A percentile compares a stretch with the other conserved stretches of the same genome.
Evolutionary conservation across 108 stramenopile genomes (phyloP).

Genomic region (Mediolabrus comicus): DNA sequence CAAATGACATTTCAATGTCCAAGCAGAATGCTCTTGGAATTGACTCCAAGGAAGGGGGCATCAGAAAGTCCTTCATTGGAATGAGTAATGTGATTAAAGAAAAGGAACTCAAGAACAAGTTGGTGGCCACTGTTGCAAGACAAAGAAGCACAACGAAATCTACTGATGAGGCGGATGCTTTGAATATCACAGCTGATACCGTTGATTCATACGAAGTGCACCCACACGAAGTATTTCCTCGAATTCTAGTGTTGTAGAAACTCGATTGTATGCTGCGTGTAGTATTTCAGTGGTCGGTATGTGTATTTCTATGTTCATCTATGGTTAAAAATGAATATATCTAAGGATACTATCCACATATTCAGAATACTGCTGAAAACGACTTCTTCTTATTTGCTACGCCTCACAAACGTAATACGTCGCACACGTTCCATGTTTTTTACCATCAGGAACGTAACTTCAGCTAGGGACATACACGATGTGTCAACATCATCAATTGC

Average conservation of each 20-base stretch:
- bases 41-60: neutral
- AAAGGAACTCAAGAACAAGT: neutral
- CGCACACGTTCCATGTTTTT: constrained; percentile 52
- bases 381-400: neutral
- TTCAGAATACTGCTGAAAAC: no score
- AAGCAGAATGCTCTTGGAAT: neutral
- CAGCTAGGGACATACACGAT: constrained; percentile 56
- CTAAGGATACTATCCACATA: neutral
- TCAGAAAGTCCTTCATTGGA: neutral
- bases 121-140: neutral
- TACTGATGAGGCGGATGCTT: neutral
- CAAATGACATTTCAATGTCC: neutral
- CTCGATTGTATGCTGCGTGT: neutral
- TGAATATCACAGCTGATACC: neutral
- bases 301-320: neutral
- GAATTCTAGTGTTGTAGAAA: no score
- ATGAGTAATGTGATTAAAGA: neutral
- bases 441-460: constrained; percentile 65
- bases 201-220: neutral
- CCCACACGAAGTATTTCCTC: no score
- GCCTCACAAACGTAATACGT: constrained; percentile 43
- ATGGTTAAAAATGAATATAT: neutral
- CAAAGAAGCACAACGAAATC: neutral
- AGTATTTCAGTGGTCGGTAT: neutral
- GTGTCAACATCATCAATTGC: constrained; percentile 70